Evolutionary conservation across 208 protist species (phyloP), one percentile per base, ranked within the genome.

Genomic region (Porcisia hertigi): DNA sequence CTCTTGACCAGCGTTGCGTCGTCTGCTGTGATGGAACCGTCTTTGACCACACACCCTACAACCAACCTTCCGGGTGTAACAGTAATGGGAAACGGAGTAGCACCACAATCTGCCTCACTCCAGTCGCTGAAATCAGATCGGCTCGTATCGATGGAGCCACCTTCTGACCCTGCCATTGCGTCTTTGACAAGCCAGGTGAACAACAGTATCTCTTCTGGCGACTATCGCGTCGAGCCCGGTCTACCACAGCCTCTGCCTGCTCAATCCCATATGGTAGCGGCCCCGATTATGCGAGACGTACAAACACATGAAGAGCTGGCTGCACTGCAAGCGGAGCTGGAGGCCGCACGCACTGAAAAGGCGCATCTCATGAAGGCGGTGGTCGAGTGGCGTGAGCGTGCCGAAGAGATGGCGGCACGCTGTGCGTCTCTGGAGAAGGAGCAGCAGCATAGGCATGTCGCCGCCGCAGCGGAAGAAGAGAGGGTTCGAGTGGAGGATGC

Each of bases 251-350:
- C 6, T 34, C 18, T 47, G 30, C 36, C 6, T 11, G 5, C 41
- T 23, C 18, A 30, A 25, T n/a, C 14, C 36, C 41, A 30, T 36
- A 9, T 11, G 23, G 62, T 18, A 67, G 62, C 2, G n/a, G 41
- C 41, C 62, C 41, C 69, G 57, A 30, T 49, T 14, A 11, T 39
- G 12, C 18, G 20, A 34, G 69, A 64, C 1, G 25, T 34, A 18
- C 70, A 63, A 18, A 9, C 39, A 25, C 58, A 72, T 9, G 30
- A 74, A n/a, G 20, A 66, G 23, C 45, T 78, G n/a, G 52, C 59
- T 2, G 41, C 71, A 1, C 71, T 82, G 57, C 75, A 83, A 60
- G 79, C 59, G 4, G 71, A 82, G 77, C 73, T 86, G 3, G 55
- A 75, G 0, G 73, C 49, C n/a, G 43, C 69, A 6, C 39, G 60